Conservation (phyloP, 2,329 filamentous ascomycete genomes). For the Microdochium nivale region DNA sequence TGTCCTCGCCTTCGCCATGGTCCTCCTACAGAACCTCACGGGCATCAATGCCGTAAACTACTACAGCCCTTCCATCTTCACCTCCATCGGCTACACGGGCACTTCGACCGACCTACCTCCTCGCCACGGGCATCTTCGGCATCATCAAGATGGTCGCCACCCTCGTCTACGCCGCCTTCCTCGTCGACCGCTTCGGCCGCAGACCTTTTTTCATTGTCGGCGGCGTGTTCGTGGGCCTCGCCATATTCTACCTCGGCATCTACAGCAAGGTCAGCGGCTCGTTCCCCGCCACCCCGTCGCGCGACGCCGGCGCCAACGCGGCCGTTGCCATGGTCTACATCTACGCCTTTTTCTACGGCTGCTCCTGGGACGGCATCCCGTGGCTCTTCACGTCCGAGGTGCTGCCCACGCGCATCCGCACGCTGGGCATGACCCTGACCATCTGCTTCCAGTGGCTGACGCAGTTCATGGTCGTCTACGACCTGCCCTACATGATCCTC, state of each 20-base stretch:
- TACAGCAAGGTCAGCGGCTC: slow-evolving; percentile 11
- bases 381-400: slow-evolving; percentile 17
- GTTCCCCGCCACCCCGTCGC: slow-evolving; percentile 3
- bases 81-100: slow-evolving; percentile 35
- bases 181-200: slow-evolving; percentile 14
- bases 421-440: slow-evolving; percentile 12
- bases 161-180: slow-evolving; percentile 37
- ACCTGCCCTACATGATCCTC: slow-evolving; percentile 17
- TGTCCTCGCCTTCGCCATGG: slow-evolving; percentile 48
- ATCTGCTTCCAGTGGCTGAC: slow-evolving; percentile 16
- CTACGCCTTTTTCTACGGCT: slow-evolving; percentile 13
- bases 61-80: slow-evolving; percentile 62
- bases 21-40: slow-evolving; percentile 41
- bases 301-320: slow-evolving; percentile 7
- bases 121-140: slow-evolving; percentile 68
- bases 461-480: slow-evolving; percentile 15
- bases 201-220: slow-evolving; percentile 11
- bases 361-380: slow-evolving; percentile 16
- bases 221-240: slow-evolving; percentile 9
- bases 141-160: slow-evolving; percentile 66
- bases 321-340: slow-evolving; percentile 11
- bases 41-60: slow-evolving; percentile 64
- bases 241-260: slow-evolving; percentile 16
- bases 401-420: slow-evolving; percentile 14
- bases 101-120: slow-evolving; percentile 33